These are phyloP conservation scores for Noccaea caerulescens DNA, from an alignment of 345 rosid genomes.

Conservation along the genomic window DNA sequence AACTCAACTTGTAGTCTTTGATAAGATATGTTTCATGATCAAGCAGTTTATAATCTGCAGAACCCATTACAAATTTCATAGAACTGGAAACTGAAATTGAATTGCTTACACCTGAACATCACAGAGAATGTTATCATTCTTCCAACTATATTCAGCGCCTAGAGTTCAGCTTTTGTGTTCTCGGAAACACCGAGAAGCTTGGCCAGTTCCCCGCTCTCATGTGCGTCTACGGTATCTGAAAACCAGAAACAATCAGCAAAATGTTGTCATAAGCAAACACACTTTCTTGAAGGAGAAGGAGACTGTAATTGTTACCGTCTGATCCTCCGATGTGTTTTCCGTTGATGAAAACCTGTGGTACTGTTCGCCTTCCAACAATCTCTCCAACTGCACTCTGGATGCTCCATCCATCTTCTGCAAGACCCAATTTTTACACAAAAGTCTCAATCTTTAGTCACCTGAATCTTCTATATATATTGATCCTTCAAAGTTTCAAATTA, in stretches of 20 bases:
- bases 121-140: slow-evolving; percentile 9
- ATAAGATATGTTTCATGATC: slow-evolving; percentile 2
- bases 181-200: slow-evolving; percentile 63
- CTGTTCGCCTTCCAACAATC: slow-evolving; percentile 73
- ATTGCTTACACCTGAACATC: slow-evolving; percentile 28
- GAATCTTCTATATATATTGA: background rate
- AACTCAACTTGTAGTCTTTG: slow-evolving; percentile 17
- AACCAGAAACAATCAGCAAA: slow-evolving; percentile 11
- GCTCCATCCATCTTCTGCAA: slow-evolving; percentile 70
- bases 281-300: background rate
- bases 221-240: slow-evolving; percentile 78
- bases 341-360: slow-evolving; percentile 87
- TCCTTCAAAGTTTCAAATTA: background rate
- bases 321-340: slow-evolving; percentile 94
- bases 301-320: slow-evolving; percentile 59
- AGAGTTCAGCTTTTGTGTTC: slow-evolving; percentile 50
- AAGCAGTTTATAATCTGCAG: background rate
- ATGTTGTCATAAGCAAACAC: slow-evolving; percentile 18
- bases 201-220: slow-evolving; percentile 70
- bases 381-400: slow-evolving; percentile 74
- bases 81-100: slow-evolving; percentile 32
- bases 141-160: slow-evolving; percentile 30
- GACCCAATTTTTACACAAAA: slow-evolving; percentile 8
- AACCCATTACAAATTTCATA: slow-evolving; percentile 21
- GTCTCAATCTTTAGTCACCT: background rate